phyloP scores from a whole-genome alignment of 352 stramenopile genomes.

The Peronosclerospora sorghi region DNA sequence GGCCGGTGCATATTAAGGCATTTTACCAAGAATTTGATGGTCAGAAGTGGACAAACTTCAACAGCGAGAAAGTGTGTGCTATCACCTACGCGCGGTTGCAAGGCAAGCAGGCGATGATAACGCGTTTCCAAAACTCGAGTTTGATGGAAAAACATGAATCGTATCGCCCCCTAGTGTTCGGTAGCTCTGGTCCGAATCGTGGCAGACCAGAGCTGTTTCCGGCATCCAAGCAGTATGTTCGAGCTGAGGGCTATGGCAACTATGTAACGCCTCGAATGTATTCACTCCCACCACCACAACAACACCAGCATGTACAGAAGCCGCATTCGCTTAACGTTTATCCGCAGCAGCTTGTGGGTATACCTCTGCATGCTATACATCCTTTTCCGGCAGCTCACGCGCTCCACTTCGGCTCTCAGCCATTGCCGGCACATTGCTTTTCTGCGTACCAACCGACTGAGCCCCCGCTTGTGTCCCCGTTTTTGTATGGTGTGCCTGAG shows the following conservation, averaged over 20 bases:
- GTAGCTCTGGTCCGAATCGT: slow-evolving; percentile 57
- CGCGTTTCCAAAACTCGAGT: slow-evolving; percentile 97
- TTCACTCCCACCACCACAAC: slow-evolving; percentile 7
- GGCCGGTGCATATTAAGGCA: slow-evolving; percentile 56
- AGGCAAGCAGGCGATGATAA: slow-evolving; percentile 96
- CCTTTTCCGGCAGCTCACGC: slow-evolving; percentile 15
- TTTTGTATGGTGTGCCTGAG: slow-evolving; percentile 26
- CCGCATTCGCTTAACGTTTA: slow-evolving; percentile 24
- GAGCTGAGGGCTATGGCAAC: slow-evolving; percentile 21
- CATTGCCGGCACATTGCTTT: slow-evolving; percentile 17
- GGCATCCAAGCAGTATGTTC: slow-evolving; percentile 28
- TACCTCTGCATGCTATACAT: slow-evolving; percentile 19
- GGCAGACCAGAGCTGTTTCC: slow-evolving; percentile 63
- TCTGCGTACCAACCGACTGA: slow-evolving; percentile 25
- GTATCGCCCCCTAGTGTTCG: slow-evolving; percentile 88
- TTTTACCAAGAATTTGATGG: slow-evolving; percentile 81
- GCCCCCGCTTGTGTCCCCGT: slow-evolving; percentile 19
- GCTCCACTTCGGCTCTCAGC: slow-evolving; percentile 14
- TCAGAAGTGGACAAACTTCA: slow-evolving; percentile 96
- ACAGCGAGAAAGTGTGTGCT: slow-evolving; percentile 97
- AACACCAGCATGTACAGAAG: slow-evolving; percentile 22
- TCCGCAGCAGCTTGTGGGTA: slow-evolving; percentile 18
- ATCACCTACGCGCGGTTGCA: slow-evolving; percentile 98
- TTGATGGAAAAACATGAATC: slow-evolving; percentile 89
- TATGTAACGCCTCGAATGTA: slow-evolving; percentile 21